Percentiles rank a stretch among this genome's conserved stretches.
These are phyloP conservation scores for Pyrenochaeta sp. DNA, from an alignment of 2,329 filamentous ascomycete genomes.

Conservation along the genomic window DNA sequence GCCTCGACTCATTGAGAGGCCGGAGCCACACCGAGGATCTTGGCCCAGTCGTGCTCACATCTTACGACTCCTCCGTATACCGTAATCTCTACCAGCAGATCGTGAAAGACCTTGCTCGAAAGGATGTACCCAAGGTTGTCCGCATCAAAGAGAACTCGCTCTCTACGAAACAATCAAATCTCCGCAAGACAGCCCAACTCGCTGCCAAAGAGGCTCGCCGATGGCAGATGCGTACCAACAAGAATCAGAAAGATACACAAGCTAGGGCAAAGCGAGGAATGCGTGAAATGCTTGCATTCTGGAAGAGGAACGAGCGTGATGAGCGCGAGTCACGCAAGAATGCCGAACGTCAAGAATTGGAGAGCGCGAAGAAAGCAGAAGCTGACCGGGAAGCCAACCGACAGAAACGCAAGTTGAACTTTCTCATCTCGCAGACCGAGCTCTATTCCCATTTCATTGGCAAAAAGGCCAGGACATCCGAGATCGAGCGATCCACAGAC, in stretches of 20 bases:
- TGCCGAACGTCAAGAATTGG: constrained; percentile 93
- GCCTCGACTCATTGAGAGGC: constrained; percentile 53
- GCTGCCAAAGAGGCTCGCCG: constrained; percentile 96
- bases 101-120: constrained; percentile 91
- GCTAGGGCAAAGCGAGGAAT: constrained; percentile 97
- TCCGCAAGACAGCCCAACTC: constrained; percentile 96
- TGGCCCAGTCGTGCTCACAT: constrained; percentile 49
- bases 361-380: constrained; percentile 95
- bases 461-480: constrained; percentile 98
- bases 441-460: constrained; percentile 99
- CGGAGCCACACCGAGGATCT: constrained; percentile 61
- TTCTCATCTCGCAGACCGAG: constrained; percentile 98
- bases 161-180: constrained; percentile 88
- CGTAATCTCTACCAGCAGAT: constrained; percentile 98
- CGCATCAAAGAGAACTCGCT: constrained; percentile 88
- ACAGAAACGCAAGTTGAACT: constrained; percentile 98
- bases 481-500: constrained; percentile 89
- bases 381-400: constrained; percentile 96
- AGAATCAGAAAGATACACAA: constrained; percentile 97
- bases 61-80: constrained; percentile 89
- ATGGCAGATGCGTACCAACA: constrained; percentile 98
- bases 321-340: constrained; percentile 93
- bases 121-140: constrained; percentile 91
- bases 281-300: constrained; percentile 99
- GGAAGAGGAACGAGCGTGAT: constrained; percentile 98